Evolutionary conservation across 805 yeast genomes (phyloP).

Genomic region (Cyberlindnera lachancei): DNA sequence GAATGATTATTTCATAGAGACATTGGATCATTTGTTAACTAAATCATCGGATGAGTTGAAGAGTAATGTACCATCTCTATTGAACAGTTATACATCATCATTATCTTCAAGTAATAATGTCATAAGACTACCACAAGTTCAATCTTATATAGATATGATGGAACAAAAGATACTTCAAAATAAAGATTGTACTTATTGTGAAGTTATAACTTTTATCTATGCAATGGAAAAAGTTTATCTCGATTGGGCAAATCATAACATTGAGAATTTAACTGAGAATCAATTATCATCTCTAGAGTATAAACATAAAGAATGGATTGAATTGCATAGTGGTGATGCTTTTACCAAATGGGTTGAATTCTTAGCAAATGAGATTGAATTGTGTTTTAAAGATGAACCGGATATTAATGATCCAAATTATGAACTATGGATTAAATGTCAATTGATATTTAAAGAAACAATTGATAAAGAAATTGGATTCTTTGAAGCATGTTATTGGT

Average conservation of each 20-base stretch:
- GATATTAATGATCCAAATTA: no score
- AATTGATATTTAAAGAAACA: constrained; percentile 27
- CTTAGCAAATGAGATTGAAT: constrained; percentile 35
- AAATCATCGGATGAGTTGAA: constrained; percentile 1
- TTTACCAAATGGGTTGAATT: constrained; percentile 43
- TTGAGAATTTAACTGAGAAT: constrained; percentile 21
- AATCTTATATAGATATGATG: not conserved
- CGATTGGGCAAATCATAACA: constrained; percentile 41
- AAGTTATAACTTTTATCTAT: constrained; percentile 36
- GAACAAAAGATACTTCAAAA: constrained; percentile 21
- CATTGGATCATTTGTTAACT: constrained; percentile 25
- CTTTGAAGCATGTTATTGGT: constrained; percentile 43
- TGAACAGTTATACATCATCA: not conserved
- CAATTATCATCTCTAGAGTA: constrained; percentile 29
- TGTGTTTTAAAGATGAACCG: constrained; percentile 21
- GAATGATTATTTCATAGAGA: constrained; percentile 37
- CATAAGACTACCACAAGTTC: constrained; percentile 1
- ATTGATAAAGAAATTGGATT: constrained; percentile 36
- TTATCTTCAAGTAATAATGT: no score
- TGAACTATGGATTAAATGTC: constrained; percentile 12
- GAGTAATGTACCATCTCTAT: not conserved
- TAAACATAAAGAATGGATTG: constrained; percentile 45
- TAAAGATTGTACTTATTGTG: constrained; percentile 28
- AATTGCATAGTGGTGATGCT: constrained; percentile 40
- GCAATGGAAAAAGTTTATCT: constrained; percentile 44